Evolutionary conservation across 345 rosid species (phyloP), one percentile per base, ranked within the genome.

Genomic region (Euphorbia pulcherrima): DNA sequence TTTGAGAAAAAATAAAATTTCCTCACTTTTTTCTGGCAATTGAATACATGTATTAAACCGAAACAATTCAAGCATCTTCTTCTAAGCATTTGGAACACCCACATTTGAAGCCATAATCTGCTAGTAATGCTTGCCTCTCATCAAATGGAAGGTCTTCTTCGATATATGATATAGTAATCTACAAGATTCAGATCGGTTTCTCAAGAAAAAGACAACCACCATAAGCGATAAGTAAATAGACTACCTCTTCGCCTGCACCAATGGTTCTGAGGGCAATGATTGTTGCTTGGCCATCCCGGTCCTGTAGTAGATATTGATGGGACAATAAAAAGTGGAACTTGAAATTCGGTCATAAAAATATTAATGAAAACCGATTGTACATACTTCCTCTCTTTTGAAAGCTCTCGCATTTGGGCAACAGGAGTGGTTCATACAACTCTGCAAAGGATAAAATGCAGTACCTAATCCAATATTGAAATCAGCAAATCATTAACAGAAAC

Each of bases 371-470:
- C 41, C 41, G 9, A 60, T 41, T 21, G 2, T 40, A 55, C 62
- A 54, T 84, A 84, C 98, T 92, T 87, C 88, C 26, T 93, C 97
- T 83, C 98, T 82, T 83, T 90, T 93, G 84, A 93, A 93, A 57
- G 98, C 98, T 77, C 83, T 87, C 59, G 97, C 90, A 71, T 85
- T 90, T 30, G 98, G 97, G 71, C 71, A 78, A 71, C 98, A 93
- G 0, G 98, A 90, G 76, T 93, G 97, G 78, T 93, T 93, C 92
- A 89, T 81, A 72, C 98, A 90, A 72, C 98, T 90, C 75, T 90
- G 94, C 68, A 93, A 61, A 57, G 98, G 92, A 83, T 83, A 93
- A 84, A 93, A 93, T 11, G 96, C 97, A n/a, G 90, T 84, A 69
- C 98, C 98, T 93, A 57, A 55, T 30, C 70, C 72, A 68, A 73